A percentile compares a stretch with the other conserved stretches of the same genome.
phyloP scores from a whole-genome alignment of 2,329 filamentous ascomycete species.

The Phaeosphaeriaceae sp. region DNA sequence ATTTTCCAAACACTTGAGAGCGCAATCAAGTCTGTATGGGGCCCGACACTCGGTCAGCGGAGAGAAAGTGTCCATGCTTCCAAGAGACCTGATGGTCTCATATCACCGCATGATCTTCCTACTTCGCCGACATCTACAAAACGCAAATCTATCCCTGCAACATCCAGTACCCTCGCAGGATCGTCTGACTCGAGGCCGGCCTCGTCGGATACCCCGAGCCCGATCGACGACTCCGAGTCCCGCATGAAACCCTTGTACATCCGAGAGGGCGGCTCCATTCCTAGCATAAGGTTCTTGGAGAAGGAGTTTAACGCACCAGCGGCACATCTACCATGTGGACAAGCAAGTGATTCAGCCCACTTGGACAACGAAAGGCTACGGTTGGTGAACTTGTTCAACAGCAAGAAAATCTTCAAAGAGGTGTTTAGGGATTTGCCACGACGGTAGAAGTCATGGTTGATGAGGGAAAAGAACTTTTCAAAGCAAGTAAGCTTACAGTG shows the following conservation, averaged over 20 bases:
- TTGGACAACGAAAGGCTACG: slow-evolving; percentile 93
- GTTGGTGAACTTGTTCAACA: slow-evolving; percentile 86
- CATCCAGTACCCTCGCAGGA: slow-evolving; percentile 60
- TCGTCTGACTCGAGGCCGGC: slow-evolving; percentile 23
- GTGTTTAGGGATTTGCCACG: slow-evolving; percentile 74
- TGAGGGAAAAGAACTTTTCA: background rate
- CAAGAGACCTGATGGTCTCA: slow-evolving; percentile 18
- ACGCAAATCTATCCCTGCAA: slow-evolving; percentile 51
- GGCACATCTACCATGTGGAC: slow-evolving; percentile 91
- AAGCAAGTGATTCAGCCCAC: slow-evolving; percentile 93
- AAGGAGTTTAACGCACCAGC: slow-evolving; percentile 92
- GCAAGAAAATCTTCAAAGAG: slow-evolving; percentile 85
- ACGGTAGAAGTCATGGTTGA: slow-evolving; percentile 2
- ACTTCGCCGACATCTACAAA: slow-evolving; percentile 12
- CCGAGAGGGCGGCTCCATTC: slow-evolving; percentile 92
- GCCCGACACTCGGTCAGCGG: slow-evolving; percentile 55
- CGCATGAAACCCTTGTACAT: slow-evolving; percentile 81
- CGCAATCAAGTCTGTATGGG: slow-evolving; percentile 87
- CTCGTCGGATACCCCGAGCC: slow-evolving; percentile 6
- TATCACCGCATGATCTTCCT: background rate
- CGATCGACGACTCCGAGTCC: background rate
- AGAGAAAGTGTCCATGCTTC: slow-evolving; percentile 10
- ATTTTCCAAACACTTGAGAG: slow-evolving; percentile 89
- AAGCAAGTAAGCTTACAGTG: background rate
- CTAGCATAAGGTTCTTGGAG: slow-evolving; percentile 90